Evolutionary conservation across 31 red algal species (phyloP), one percentile per base, ranked within the genome.

Genomic region (Endocladia muricata): DNA sequence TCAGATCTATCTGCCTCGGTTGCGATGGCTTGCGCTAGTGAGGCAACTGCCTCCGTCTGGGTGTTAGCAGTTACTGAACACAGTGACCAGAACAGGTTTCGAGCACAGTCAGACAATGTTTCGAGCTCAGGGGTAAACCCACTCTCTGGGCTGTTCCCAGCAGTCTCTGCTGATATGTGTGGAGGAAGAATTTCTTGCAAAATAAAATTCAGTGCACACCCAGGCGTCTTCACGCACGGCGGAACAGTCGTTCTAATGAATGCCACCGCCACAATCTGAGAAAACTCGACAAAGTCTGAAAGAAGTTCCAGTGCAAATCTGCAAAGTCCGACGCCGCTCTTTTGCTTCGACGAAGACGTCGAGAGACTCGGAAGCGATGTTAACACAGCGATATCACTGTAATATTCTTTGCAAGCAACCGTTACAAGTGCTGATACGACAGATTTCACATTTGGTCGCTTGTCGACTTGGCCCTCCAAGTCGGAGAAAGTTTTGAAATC

Each of bases 201-300:
- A 43, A 86, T 62, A 41, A 70, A 86, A 47, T 86, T 73, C 3
- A 86, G 33, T 1, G 82, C 82, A 23, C 49, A 68, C 28, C 82
- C 82, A 38, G 30, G 28, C 3, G 64, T 2, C 41, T 37, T 55
- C 2, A 13, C 3, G 5, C 43, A 70, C 26, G 13, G 8, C 5
- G 82, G 82, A 15, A 73, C 76, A 7, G 41, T 19, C 2, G 71
- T 66, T 21, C 34, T 35, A 3, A 86, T 62, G 38, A 86, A 76
- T 39, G 82, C 82, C 21, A 77, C 61, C 6, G 82, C 82, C 37
- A 73, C 82, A 32, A 86, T 58, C 33, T 67, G 82, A 37, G 59
- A 76, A 31, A 86, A 74, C 37, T 86, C 70, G 30, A 86, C 72
- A 37, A 86, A 54, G 3, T 86, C 82, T 11, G 82, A 52, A 37